Evolutionary conservation across 2,329 filamentous ascomycete genomes (phyloP).

Genomic region (Metarhizium rileyi): DNA sequence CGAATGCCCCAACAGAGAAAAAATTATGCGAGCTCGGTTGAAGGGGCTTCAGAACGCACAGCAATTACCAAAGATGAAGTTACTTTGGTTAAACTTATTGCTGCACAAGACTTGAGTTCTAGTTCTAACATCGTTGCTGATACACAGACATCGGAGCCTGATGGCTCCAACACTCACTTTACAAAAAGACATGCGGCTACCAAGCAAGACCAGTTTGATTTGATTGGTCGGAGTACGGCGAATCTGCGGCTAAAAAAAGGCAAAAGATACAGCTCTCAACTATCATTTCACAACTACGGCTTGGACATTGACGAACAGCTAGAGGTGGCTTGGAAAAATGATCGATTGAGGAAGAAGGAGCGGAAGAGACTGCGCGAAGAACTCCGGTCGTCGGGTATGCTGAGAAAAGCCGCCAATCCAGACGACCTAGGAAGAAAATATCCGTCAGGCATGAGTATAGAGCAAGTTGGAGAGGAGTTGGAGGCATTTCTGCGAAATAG

Average conservation of each 20-base stretch:
- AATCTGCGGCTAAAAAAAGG: slow-evolving; percentile 52
- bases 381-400: slow-evolving; percentile 53
- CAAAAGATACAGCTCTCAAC: slow-evolving; percentile 49
- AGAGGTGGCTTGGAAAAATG: slow-evolving; percentile 51
- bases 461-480: slow-evolving; percentile 65
- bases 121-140: not conserved
- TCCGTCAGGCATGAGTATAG: slow-evolving; percentile 57
- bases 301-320: slow-evolving; percentile 56
- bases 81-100: slow-evolving; percentile 16
- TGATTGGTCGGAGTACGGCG: slow-evolving; percentile 73
- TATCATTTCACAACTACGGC: slow-evolving; percentile 48
- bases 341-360: slow-evolving; percentile 60
- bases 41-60: not conserved
- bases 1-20: not conserved
- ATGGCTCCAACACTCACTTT: not conserved
- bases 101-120: slow-evolving; percentile 11
- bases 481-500: slow-evolving; percentile 56
- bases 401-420: slow-evolving; percentile 48
- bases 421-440: slow-evolving; percentile 63
- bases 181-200: not conserved
- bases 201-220: slow-evolving; percentile 60
- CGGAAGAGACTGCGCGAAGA: slow-evolving; percentile 63
- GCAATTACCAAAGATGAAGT: slow-evolving; percentile 14
- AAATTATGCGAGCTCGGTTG: not conserved
- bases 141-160: not conserved